Base-by-base conservation (phyloP, 2,329 filamentous ascomycete genomes). In the Fusarium irregulare region DNA sequence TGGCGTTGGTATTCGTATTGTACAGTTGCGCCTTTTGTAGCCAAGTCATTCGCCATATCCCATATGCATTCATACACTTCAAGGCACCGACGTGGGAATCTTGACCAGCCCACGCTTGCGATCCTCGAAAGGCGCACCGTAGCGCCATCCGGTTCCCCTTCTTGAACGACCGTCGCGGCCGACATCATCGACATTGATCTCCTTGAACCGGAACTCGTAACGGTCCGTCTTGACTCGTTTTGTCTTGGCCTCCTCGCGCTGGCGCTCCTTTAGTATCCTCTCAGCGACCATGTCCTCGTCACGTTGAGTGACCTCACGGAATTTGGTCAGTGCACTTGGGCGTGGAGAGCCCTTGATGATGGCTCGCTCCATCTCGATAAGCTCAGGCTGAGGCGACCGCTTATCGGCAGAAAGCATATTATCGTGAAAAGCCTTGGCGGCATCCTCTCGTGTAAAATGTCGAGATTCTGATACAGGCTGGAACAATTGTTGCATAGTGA, bases 401-500 rank as follows among this genome's bases (percentile, higher is more conserved):
- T 83, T 77, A 75, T 92, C 89, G 2, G 87, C 84, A 0, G 89
- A 85, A 11, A 90, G 83, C 76, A 92, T 83, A 21, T 77, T 83
- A 32, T 86, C 81, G 73, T 89, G 84, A 77, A 91, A 91, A 7
- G 89, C 88, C 75, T 86, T 85, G 49, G 89, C 89, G 32, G 90
- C 89, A 74, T 92, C 89, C 69, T 84, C 84, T 72, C 90, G 87
- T 28, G 88, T 91, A 72, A 90, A 90, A 66, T 85, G 81, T 54
- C 87, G 83, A 41, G 89, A 90, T 76, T 91, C 89, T 1, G 88
- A 86, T 7, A 87, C 87, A 8, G 89, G 89, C 71, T 87, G 82
- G 74, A 90, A 91, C n/a, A 91, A 81, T 78, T 91, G 89, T 77
- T 89, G 86, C 80, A 85, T 84, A 10, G 89, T 89, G 73, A 84